Base-by-base conservation (phyloP, 768 basidiomycete species). In the Lentinula sp. region DNA sequence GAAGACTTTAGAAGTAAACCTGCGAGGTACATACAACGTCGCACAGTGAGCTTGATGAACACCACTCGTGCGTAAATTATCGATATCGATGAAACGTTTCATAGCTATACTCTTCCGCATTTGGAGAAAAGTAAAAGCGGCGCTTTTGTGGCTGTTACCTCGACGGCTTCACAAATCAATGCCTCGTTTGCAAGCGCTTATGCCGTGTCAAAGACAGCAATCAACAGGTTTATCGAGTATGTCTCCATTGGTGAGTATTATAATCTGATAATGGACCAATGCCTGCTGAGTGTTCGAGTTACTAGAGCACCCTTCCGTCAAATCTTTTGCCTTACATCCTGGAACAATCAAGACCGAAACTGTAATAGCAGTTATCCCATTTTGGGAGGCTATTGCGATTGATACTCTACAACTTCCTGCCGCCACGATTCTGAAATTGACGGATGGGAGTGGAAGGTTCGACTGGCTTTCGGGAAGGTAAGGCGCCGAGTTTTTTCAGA, bases 401-500 rank as follows among this genome's bases (percentile, higher is more conserved):
- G 65, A 69, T 51, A 62, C 64, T 5, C 21, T 67, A 0, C 59
- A 63, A 42, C 61, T 68, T 5, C 67, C 66, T 8, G 66, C 66
- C 5, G 65, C 67, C 1, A 66, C 67, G 11, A 63, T 57, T 34
- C 34, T 69, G 31, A 64, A 60, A 23, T 40, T 68, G 40, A 66
- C 68, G 1, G 53, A 54, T 54, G 53, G 53, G 16, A 65, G 66
- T 55, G 68, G 68, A 10, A 64, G 50, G 50, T 51, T 61, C 28
- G 67, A 65, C 45, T 69, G 61, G 63, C 51, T 68, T 37, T 65
- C 54, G 16, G 67, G 68, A 48, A 63, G 62, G 66, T 68, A 32
- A 49, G 59, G 45, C 16, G 10, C 6, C 10, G n/a, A 54, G 49
- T 50, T 18, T 6, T 9, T 35, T 35, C 6, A 15, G 13, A n/a